phyloP scores from a whole-genome alignment of 2,329 filamentous ascomycete genomes.

The Phyllosticta citriasiana region DNA sequence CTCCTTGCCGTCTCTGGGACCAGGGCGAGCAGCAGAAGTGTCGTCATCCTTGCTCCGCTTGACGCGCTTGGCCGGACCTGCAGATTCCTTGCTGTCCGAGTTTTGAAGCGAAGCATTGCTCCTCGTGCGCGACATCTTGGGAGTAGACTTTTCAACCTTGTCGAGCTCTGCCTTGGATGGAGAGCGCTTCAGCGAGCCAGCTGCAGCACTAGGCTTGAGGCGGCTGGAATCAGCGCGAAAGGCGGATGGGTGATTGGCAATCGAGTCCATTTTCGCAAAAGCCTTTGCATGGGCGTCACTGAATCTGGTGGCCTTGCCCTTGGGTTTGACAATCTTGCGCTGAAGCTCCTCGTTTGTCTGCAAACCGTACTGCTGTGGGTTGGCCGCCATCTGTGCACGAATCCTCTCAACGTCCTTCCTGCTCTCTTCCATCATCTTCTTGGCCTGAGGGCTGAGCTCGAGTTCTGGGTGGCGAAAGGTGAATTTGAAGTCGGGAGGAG shows the following conservation, averaged over 20 bases:
- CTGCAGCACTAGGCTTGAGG: conserved; percentile 35
- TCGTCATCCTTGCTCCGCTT: conserved; percentile 61
- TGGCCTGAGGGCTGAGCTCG: conserved; percentile 51
- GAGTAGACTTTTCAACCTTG: conserved; percentile 41
- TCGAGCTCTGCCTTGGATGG: conserved; percentile 54
- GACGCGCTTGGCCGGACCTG: conserved; percentile 53
- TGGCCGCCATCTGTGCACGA: conserved; percentile 55
- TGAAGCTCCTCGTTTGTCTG: conserved; percentile 33
- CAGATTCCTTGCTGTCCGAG: conserved; percentile 22
- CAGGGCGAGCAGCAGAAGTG: conserved; percentile 54
- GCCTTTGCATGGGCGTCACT: conserved; percentile 77
- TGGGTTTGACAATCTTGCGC: conserved; percentile 71
- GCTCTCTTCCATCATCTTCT: conserved; percentile 54
- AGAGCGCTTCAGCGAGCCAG: conserved; percentile 25
- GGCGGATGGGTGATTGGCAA: conserved; percentile 72
- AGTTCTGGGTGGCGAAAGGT: conserved; percentile 47
- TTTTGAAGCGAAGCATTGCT: conserved; percentile 18
- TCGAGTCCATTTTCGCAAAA: conserved; percentile 98
- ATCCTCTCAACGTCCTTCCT: conserved; percentile 62
- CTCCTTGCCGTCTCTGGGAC: conserved; percentile 22
- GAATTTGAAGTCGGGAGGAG: conserved; percentile 53
- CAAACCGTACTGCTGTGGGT: conserved; percentile 35
- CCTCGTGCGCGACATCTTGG: conserved; percentile 29
- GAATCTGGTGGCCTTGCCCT: conserved; percentile 67
- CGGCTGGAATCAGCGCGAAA: conserved; percentile 53